Evolutionary conservation across 1,139 yeast genomes (phyloP).

Genomic region (Kodamaea arcana): DNA sequence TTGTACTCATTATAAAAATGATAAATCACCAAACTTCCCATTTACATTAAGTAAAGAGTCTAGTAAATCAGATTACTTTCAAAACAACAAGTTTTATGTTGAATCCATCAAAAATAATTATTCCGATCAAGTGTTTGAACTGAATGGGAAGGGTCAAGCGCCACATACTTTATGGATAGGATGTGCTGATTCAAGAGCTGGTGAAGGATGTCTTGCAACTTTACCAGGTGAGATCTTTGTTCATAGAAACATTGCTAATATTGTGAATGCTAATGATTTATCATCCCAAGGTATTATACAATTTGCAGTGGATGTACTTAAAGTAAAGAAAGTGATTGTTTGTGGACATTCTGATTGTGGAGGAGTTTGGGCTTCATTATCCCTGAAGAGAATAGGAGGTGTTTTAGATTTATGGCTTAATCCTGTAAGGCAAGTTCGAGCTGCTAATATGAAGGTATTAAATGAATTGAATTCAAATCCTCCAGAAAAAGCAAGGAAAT

Average conservation of each 20-base stretch:
- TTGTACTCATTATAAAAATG: background rate
- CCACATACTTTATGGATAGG: constrained; percentile 97
- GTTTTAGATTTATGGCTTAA: constrained; percentile 76
- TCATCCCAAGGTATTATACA: constrained; percentile 81
- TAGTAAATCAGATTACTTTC: constrained; percentile 57
- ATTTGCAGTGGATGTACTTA: constrained; percentile 83
- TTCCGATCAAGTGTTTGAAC: constrained; percentile 59
- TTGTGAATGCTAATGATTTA: constrained; percentile 67
- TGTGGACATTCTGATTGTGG: constrained; percentile 99
- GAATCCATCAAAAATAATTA: constrained; percentile 54
- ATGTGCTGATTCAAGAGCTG: constrained; percentile 90
- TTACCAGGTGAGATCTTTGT: constrained; percentile 93
- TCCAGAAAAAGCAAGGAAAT: constrained; percentile 55
- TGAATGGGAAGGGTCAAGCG: constrained; percentile 78
- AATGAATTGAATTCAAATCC: constrained; percentile 42
- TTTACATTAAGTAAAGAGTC: constrained; percentile 58
- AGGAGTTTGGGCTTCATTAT: constrained; percentile 84
- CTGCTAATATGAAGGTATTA: constrained; percentile 49
- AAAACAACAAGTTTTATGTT: constrained; percentile 67
- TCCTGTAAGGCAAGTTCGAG: constrained; percentile 68
- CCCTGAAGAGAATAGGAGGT: constrained; percentile 67
- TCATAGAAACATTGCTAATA: constrained; percentile 89
- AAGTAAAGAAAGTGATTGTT: constrained; percentile 77
- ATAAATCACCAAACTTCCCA: constrained; percentile 24
- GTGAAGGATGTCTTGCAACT: constrained; percentile 74